Conservation (phyloP, 75 land plant species). For the Pinus taeda region DNA sequence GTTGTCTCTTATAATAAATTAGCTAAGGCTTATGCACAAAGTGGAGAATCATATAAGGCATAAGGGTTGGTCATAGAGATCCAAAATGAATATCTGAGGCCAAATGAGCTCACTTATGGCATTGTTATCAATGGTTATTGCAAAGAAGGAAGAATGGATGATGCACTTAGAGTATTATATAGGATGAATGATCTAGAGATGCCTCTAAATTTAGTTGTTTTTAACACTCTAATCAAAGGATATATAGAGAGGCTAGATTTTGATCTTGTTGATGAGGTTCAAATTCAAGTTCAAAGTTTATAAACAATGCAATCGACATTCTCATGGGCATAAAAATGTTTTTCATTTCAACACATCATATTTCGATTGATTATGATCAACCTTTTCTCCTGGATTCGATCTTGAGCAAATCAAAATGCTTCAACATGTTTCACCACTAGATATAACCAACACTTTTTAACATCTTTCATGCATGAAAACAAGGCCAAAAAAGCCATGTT, state of each 20-base stretch:
- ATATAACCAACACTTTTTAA: too few species aligned
- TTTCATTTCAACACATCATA: too few species aligned
- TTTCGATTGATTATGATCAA: too few species aligned
- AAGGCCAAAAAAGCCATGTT: too few species aligned
- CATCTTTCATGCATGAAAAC: too few species aligned
- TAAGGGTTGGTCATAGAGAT: conserved; percentile 69
- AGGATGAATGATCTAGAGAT: conserved; percentile 64
- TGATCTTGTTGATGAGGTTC: conserved; percentile 71
- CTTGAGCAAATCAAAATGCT: too few species aligned
- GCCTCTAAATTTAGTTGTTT: conserved; percentile 62
- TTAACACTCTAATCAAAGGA: conserved; percentile 83
- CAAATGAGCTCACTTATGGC: conserved; percentile 86
- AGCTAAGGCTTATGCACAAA: conserved; percentile 74
- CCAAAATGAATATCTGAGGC: conserved; percentile 50
- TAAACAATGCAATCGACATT: too few species aligned
- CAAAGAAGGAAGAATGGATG: conserved; percentile 56
- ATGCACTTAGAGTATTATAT: conserved; percentile 56
- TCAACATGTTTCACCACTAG: too few species aligned
- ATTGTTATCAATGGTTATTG: conserved; percentile 74
- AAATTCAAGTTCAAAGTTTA: too few species aligned
- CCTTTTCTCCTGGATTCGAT: too few species aligned
- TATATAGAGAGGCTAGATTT: conserved; percentile 52
- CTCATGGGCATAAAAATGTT: too few species aligned
- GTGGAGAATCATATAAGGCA: conserved; percentile 54
- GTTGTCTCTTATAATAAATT: conserved; percentile 83